A percentile compares a stretch with the other conserved stretches of the same genome.
Evolutionary conservation across 768 basidiomycete genomes (phyloP).

Genomic region (Lyophyllum semitale): DNA sequence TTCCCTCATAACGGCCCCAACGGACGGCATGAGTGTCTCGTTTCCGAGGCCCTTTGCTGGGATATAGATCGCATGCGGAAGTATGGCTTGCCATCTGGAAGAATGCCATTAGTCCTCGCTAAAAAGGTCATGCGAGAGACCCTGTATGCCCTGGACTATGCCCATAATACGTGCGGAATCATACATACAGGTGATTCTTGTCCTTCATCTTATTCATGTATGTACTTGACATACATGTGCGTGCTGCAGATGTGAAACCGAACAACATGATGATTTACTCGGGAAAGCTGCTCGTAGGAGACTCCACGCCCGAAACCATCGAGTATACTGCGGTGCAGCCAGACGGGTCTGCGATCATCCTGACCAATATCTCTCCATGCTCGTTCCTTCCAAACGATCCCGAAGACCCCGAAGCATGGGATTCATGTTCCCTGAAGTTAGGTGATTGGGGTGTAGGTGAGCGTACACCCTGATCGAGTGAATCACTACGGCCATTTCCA

Average conservation of each 20-base stretch:
- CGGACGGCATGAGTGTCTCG: constrained; percentile 81
- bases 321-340: not conserved
- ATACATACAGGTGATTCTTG: not conserved
- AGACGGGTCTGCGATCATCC: not conserved
- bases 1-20: constrained; percentile 78
- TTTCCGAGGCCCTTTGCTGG: constrained; percentile 21
- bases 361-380: not conserved
- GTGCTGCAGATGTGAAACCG: not conserved
- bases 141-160: not conserved
- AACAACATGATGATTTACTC: not conserved
- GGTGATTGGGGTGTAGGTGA: not conserved
- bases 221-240: not conserved
- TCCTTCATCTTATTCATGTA: not conserved
- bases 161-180: not conserved
- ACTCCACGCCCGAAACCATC: not conserved
- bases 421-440: not conserved
- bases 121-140: not conserved
- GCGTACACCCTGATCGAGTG: not conserved
- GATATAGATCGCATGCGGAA: not conserved
- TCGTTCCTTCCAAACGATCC: not conserved
- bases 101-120: not conserved
- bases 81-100: not conserved
- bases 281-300: not conserved
- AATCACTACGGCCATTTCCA: no score
- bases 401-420: not conserved